Base-by-base conservation (phyloP, 192 early-diverging fungal species). In the Geranomyces variabilis region DNA sequence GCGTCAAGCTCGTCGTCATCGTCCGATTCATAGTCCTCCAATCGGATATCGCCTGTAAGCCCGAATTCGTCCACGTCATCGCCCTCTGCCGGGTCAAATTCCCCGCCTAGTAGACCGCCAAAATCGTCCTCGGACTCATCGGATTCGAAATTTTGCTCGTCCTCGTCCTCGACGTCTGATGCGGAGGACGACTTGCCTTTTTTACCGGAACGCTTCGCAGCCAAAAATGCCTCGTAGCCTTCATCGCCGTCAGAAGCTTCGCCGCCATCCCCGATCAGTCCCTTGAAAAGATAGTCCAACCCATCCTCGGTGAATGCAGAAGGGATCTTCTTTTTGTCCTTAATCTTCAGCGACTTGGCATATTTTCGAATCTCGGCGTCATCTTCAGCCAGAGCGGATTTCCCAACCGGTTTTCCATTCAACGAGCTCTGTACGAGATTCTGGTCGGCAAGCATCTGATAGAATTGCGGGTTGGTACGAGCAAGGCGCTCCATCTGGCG, bases 301-400 rank as follows among this genome's bases (percentile, higher is more conserved):
- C 77, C 77, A 51, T 79, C 77, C 51, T 71, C 67, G 31, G 63
- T 72, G 41, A 79, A 79, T 15, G 62, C 51, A 2, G 56, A 58
- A 13, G 74, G 66, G n/a, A 75, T 66, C 29, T 75, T 64, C 21
- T 70, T 74, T 26, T 66, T 63, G 9, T 65, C 41, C 66, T 81
- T 81, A 19, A 81, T 62, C 34, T 62, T 53, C 43, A 81, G 66
- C 53, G 64, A 63, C 45, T 74, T 76, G 24, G 78, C 63, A 31
- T 77, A 80, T 28, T 45, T 66, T 36, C 10, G 45, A 49, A 81
- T 81, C 10, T 76, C 66, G 7, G 8, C 24, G 14, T 80, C 78
- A 51, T 82, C 80, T 28, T 80, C 62, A 28, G 45, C 78, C 28
- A 68, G 33, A 0, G 66, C 44, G 1, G 28, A 48, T 57, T 57